These are phyloP conservation scores for Solanum aculeatissimum DNA, from an alignment of 305 asterid species.

Conservation along the genomic window DNA sequence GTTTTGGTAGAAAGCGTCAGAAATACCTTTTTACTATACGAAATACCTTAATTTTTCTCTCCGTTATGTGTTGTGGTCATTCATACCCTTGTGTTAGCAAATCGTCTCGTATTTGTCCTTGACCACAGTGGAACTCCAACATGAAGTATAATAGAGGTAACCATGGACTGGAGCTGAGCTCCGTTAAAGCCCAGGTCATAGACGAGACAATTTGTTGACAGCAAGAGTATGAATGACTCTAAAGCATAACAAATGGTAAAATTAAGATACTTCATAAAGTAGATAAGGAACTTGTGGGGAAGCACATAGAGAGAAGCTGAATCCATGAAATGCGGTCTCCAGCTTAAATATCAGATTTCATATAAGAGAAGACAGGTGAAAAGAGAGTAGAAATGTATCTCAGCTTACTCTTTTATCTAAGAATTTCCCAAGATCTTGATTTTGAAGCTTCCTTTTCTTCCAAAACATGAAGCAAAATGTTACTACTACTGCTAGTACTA, in stretches of 20 bases:
- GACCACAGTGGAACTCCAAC: background rate
- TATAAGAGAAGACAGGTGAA: background rate
- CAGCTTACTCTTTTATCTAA: slow-evolving; percentile 72
- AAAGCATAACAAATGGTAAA: background rate
- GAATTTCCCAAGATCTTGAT: slow-evolving; percentile 53
- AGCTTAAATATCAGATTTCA: background rate
- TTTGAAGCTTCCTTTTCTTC: slow-evolving; percentile 83
- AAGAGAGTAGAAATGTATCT: background rate
- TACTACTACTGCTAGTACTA: slow-evolving; percentile 44
- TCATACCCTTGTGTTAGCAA: background rate
- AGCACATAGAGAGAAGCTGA: background rate
- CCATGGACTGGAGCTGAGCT: background rate
- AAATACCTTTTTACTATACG: background rate
- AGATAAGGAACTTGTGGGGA: background rate
- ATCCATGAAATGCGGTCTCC: background rate
- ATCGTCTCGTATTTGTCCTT: background rate
- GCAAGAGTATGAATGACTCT: background rate
- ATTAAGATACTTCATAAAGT: background rate
- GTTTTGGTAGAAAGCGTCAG: background rate
- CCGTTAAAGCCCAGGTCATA: background rate
- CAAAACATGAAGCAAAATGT: slow-evolving; percentile 59
- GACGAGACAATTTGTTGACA: background rate
- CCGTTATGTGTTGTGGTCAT: background rate
- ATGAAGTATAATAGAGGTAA: background rate
- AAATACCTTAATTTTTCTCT: background rate